Conservation (phyloP, 768 basidiomycete genomes). For the Psilocybe cubensis region DNA sequence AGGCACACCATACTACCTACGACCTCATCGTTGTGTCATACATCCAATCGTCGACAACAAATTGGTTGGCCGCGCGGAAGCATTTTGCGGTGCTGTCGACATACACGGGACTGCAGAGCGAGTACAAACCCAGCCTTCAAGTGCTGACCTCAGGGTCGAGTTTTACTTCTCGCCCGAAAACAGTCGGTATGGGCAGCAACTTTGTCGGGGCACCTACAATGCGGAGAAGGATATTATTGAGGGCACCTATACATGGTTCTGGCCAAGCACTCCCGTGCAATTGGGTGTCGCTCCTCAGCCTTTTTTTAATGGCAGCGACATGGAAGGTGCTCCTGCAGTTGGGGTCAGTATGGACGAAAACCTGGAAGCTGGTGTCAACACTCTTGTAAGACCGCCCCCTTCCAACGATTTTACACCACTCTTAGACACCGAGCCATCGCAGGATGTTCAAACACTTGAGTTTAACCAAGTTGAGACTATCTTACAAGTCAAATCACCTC, state of each 20-base stretch:
- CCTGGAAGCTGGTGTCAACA: background rate
- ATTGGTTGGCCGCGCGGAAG: constrained; percentile 3
- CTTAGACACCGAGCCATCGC: too few species aligned
- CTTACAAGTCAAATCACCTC: too few species aligned
- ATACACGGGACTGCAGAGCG: background rate
- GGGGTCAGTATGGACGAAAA: background rate
- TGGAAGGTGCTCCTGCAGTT: background rate
- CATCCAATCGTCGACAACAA: constrained; percentile 3
- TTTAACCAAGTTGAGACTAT: too few species aligned
- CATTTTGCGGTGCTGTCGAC: background rate
- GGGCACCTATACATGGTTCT: background rate
- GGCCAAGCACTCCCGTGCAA: background rate
- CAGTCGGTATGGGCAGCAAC: background rate
- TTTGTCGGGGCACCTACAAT: background rate
- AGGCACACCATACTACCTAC: background rate
- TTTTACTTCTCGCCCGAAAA: constrained; percentile 1
- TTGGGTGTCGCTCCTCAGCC: background rate
- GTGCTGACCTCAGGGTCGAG: background rate
- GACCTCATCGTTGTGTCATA: constrained; percentile 3
- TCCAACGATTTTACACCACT: too few species aligned
- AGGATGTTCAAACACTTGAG: too few species aligned
- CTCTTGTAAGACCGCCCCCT: too few species aligned
- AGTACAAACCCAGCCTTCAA: background rate
- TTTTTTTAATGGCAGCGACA: background rate
- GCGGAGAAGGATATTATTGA: constrained; percentile 2